These are phyloP conservation scores for Fusarium subglutinans DNA, from an alignment of 2,329 filamentous ascomycete genomes.

Conservation along the genomic window DNA sequence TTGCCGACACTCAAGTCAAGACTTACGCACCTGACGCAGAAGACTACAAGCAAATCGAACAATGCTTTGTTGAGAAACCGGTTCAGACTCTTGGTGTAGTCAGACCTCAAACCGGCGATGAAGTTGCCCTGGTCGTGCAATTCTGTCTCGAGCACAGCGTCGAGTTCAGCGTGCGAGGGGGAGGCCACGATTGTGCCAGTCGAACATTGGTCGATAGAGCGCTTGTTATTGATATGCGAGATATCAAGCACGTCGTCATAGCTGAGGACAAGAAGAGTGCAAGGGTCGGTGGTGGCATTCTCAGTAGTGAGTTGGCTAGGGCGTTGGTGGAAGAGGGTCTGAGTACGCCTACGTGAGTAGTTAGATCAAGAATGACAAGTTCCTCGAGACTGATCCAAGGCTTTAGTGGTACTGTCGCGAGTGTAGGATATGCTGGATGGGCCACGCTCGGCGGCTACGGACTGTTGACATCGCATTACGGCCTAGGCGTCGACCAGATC, in stretches of 20 bases:
- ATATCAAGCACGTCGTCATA: constrained; percentile 3
- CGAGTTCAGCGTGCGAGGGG: neutral
- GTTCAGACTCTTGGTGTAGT: neutral
- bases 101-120: neutral
- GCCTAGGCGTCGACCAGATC: constrained; percentile 17
- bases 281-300: constrained; percentile 1
- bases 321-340: neutral
- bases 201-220: neutral
- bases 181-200: constrained; percentile 13
- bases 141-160: neutral
- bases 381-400: neutral
- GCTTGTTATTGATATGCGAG: constrained; percentile 27
- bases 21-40: constrained; percentile 13
- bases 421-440: constrained; percentile 29
- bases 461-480: neutral
- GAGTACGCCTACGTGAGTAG: neutral
- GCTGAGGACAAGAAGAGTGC: neutral
- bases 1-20: neutral
- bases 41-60: neutral
- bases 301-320: neutral
- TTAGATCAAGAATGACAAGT: no score
- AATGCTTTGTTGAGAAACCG: constrained; percentile 7
- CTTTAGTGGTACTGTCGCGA: neutral
- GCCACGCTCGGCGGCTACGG: constrained; percentile 17
- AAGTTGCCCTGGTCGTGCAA: neutral